phyloP scores from a whole-genome alignment of 1,284 basidiomycete genomes.

The Cystobasidium pallidum region DNA sequence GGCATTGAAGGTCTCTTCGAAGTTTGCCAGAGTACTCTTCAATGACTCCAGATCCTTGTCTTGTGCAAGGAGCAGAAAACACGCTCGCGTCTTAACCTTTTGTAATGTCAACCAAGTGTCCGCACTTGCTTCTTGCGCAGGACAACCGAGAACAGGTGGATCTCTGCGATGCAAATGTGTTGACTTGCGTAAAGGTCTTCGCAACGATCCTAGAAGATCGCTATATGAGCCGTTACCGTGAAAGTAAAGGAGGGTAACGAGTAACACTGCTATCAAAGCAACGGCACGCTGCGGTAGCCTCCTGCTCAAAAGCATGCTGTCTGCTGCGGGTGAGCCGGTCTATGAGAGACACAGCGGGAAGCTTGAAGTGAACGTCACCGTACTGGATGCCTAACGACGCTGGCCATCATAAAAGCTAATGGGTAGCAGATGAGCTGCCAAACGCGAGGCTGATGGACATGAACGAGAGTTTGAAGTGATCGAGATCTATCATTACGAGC shows the following conservation, averaged over 20 bases:
- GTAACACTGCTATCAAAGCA: background rate
- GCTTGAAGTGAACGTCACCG: background rate
- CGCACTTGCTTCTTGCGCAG: slow-evolving; percentile 8
- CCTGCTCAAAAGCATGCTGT: background rate
- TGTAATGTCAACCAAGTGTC: slow-evolving; percentile 29
- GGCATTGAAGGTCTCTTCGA: slow-evolving; percentile 50
- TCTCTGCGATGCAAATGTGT: slow-evolving; percentile 17
- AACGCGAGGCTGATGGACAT: background rate
- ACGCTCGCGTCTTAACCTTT: slow-evolving; percentile 45
- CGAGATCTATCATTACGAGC: no score
- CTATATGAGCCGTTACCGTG: background rate
- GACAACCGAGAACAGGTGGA: slow-evolving; percentile 30
- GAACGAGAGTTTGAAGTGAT: background rate
- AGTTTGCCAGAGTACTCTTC: slow-evolving; percentile 49
- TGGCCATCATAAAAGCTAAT: background rate
- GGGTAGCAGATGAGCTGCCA: no score
- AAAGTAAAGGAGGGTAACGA: background rate
- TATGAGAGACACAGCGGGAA: background rate
- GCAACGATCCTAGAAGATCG: background rate
- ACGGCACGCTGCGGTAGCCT: slow-evolving; percentile 6
- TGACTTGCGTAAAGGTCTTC: background rate
- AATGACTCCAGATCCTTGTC: slow-evolving; percentile 47
- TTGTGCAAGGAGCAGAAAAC: slow-evolving; percentile 49
- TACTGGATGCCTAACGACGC: background rate
- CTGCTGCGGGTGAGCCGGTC: background rate